Evolutionary conservation across 352 stramenopile species (phyloP), one percentile per base, ranked within the genome.

Genomic region (Peronosclerospora sorghi): DNA sequence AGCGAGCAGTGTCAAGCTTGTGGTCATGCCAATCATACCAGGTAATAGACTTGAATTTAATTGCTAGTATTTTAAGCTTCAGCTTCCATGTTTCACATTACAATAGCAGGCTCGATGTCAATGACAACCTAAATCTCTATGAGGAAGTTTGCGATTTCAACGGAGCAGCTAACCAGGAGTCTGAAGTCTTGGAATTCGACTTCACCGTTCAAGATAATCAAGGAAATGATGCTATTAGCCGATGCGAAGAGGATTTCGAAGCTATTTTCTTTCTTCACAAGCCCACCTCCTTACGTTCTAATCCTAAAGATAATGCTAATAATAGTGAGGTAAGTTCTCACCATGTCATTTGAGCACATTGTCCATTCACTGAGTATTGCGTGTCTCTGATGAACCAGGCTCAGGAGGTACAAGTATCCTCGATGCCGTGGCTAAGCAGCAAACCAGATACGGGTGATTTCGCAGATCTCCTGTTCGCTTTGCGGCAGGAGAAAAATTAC

Each of bases 391-490:
- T 19, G 3, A 23, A 23, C 13, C 5, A 32, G 0, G 13, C 23
- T 9, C 13, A 51, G 35, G 23, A 46, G 12, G 17, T 13, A 30
- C 8, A 1, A 45, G 14, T 24, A 32, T 32, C 21, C 12, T 10
- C 24, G 27, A 42, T 18, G 14, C 56, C 59, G 15, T 69, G 59
- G 59, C 26, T 69, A 29, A 60, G 45, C 32, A 69, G 59, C 34
- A 65, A 65, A 32, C 52, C 59, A 7, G 50, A 68, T 32, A 2
- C 50, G 2, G 61, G 38, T 35, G 59, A 65, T 37, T 56, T 37
- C 36, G 42, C 45, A 23, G 45, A 64, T 20, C 29, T 20, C 7
- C 36, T 59, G n/a, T 21, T 59, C 27, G 26, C 32, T 13, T 43
- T 62, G 45, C 48, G 23, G 26, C 8, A 62, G 5, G 34, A 46